phyloP scores from a whole-genome alignment of 2,329 filamentous ascomycete genomes.

The Aspergillus sclerotialis region DNA sequence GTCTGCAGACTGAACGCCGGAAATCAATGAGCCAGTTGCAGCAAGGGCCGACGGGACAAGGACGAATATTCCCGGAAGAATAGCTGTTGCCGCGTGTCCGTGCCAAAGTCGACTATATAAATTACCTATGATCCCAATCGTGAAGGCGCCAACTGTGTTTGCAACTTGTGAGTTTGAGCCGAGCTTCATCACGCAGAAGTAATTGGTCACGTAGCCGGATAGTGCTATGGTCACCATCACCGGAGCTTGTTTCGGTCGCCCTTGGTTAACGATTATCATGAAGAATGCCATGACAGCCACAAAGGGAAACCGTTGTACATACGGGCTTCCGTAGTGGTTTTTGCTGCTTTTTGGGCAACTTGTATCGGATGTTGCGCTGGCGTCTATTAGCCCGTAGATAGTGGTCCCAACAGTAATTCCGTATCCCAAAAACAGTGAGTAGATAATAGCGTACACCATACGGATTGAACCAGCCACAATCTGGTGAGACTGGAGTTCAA shows the following conservation, averaged over 20 bases:
- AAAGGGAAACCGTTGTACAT: constrained; percentile 58
- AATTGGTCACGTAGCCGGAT: constrained; percentile 68
- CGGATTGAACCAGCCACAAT: constrained; percentile 65
- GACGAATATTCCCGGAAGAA: constrained; percentile 79
- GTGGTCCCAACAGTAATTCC: constrained; percentile 62
- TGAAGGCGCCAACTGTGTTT: constrained; percentile 69
- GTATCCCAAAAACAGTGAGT: constrained; percentile 65
- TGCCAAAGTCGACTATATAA: constrained; percentile 66
- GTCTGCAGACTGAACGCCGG: constrained; percentile 51
- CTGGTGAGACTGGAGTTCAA: constrained; percentile 63
- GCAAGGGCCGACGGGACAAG: constrained; percentile 56
- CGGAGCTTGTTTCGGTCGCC: constrained; percentile 70
- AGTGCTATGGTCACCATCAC: constrained; percentile 69
- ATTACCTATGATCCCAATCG: constrained; percentile 71
- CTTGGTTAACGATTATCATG: constrained; percentile 72
- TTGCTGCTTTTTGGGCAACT: constrained; percentile 42
- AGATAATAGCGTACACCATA: constrained; percentile 69
- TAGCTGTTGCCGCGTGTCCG: constrained; percentile 73
- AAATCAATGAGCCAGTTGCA: constrained; percentile 50
- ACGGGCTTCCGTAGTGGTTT: constrained; percentile 33
- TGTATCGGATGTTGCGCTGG: constrained; percentile 43
- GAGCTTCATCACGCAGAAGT: constrained; percentile 62
- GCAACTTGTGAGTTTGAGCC: constrained; percentile 65
- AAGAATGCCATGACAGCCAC: constrained; percentile 67
- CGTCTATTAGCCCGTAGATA: constrained; percentile 56